A percentile compares a stretch with the other conserved stretches of the same genome.
Evolutionary conservation across 805 yeast genomes (phyloP).

Genomic region (Sporopachydermia lactativora): DNA sequence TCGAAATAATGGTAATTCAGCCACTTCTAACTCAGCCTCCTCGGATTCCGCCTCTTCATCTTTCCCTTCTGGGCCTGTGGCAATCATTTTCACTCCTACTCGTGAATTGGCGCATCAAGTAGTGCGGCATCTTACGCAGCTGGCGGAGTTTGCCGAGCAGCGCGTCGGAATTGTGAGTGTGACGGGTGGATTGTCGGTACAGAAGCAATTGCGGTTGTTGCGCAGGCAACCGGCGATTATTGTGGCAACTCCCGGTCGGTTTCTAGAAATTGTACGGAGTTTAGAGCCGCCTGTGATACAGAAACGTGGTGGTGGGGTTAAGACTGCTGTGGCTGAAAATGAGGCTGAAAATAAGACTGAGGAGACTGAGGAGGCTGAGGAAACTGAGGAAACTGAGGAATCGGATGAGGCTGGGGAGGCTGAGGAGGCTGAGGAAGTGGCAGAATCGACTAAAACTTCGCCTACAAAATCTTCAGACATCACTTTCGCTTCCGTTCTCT

Average conservation of each 20-base stretch:
- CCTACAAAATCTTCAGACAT: no score
- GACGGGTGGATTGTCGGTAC: constrained; percentile 93
- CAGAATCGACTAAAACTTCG: no score
- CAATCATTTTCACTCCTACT: constrained; percentile 84
- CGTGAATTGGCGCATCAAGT: constrained; percentile 95
- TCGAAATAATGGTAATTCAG: constrained; percentile 4
- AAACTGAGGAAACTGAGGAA: constrained; percentile 23
- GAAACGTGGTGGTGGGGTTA: constrained; percentile 31
- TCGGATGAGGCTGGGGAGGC: not conserved
- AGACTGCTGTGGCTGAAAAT: no score
- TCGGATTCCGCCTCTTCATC: constrained; percentile 10
- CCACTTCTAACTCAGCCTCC: constrained; percentile 4
- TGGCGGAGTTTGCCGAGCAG: constrained; percentile 34
- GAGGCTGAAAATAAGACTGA: no score
- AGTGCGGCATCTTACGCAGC: constrained; percentile 50
- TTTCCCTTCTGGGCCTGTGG: constrained; percentile 39
- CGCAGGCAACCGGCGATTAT: constrained; percentile 56
- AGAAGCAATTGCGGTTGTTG: constrained; percentile 77
- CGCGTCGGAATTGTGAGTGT: constrained; percentile 53
- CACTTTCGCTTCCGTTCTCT: not conserved
- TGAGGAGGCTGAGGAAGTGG: not conserved
- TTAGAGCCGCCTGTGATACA: constrained; percentile 22
- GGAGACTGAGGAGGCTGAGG: constrained; percentile 38
- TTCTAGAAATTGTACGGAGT: constrained; percentile 56
- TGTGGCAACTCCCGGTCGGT: constrained; percentile 94